Evolutionary conservation across 345 rosid genomes (phyloP).

Genomic region (Gossypium anomalum): DNA sequence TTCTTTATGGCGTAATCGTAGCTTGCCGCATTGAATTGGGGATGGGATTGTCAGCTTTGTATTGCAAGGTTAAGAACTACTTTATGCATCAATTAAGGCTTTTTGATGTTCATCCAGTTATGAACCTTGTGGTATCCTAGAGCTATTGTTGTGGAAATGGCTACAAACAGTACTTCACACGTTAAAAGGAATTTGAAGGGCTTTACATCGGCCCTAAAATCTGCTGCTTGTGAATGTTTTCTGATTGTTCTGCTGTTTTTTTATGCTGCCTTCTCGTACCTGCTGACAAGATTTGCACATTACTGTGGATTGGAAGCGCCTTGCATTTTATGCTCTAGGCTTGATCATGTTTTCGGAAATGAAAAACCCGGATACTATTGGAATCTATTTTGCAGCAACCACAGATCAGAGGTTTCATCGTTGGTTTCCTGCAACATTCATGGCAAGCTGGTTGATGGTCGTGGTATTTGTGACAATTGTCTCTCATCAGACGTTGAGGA

Average conservation of each 20-base stretch:
- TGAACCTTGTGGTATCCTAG: conserved; percentile 21
- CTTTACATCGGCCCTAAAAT: conserved; percentile 32
- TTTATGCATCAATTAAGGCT: conserved; percentile 16
- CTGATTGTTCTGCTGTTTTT: conserved; percentile 56
- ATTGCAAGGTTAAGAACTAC: conserved; percentile 16
- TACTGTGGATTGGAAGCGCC: conserved; percentile 55
- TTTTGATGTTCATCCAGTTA: conserved; percentile 9
- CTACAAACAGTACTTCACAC: conserved; percentile 22
- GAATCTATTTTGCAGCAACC: conserved; percentile 53
- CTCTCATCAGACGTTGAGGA: conserved; percentile 51
- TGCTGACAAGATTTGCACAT: conserved; percentile 57
- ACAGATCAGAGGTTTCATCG: conserved; percentile 59
- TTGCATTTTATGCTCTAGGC: conserved; percentile 70
- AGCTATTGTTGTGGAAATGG: conserved; percentile 31
- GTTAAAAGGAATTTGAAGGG: conserved; percentile 26
- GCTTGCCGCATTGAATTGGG: conserved; percentile 13
- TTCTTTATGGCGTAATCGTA: conserved; percentile 7
- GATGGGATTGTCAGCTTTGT: conserved; percentile 25
- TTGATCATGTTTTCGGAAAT: conserved; percentile 47
- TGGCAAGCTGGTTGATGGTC: conserved; percentile 53
- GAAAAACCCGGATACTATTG: conserved; percentile 44
- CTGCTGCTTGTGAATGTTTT: conserved; percentile 67
- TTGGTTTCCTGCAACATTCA: conserved; percentile 57
- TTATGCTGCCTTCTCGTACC: conserved; percentile 54
- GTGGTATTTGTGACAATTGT: conserved; percentile 58